Percentiles rank a stretch among this genome's conserved stretches.
Conservation (phyloP, 257 asterid species). For the Solanum arcanum region DNA sequence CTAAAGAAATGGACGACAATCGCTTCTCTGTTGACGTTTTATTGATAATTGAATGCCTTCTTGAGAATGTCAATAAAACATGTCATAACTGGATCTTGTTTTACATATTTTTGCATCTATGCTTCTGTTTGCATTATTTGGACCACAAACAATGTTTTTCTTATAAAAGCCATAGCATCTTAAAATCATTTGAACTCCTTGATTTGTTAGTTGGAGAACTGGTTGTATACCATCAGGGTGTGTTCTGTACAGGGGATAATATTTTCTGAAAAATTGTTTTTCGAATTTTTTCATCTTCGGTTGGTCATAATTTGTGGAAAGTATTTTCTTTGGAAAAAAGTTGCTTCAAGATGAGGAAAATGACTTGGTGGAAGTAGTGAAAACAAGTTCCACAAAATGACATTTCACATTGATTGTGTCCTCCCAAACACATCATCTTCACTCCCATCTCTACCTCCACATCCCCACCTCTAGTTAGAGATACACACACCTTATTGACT, state of each 20-base stretch:
- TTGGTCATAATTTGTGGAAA: background rate
- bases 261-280: background rate
- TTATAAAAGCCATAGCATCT: background rate
- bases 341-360: background rate
- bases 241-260: background rate
- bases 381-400: background rate
- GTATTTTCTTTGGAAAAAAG: background rate
- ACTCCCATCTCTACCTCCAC: background rate
- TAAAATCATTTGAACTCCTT: background rate
- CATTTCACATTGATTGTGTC: background rate
- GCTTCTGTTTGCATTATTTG: background rate
- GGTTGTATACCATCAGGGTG: background rate
- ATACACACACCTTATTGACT: background rate
- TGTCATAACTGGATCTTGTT: background rate
- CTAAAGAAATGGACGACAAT: background rate
- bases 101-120: background rate
- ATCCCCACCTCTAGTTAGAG: background rate
- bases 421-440: background rate
- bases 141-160: background rate
- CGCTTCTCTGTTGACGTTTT: background rate
- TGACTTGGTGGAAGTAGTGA: background rate
- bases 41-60: background rate
- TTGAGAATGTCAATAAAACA: background rate
- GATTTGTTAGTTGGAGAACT: background rate
- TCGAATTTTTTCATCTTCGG: background rate